phyloP scores from a whole-genome alignment of 208 protist genomes.

The Acanthamoeba sp. region DNA sequence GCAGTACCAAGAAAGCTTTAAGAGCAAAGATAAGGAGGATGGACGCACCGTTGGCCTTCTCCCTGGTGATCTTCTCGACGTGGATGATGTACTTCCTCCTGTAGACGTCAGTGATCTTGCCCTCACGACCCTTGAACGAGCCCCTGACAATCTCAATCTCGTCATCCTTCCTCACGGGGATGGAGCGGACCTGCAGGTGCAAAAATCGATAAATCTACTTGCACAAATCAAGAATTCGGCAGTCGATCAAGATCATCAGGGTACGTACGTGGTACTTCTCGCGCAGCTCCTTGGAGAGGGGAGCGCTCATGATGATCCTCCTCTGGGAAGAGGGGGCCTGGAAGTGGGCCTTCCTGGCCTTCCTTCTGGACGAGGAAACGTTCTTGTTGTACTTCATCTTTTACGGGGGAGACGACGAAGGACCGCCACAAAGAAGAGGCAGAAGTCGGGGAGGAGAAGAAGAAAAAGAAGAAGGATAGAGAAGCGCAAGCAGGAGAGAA shows the following conservation, averaged over 20 bases:
- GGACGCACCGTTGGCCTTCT: conserved; percentile 94
- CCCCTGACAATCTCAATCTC: conserved; percentile 97
- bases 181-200: conserved; percentile 91
- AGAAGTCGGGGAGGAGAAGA: background rate
- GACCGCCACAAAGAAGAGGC: background rate
- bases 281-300: conserved; percentile 99
- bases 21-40: background rate
- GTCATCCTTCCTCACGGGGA: conserved; percentile 99
- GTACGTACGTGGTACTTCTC: conserved; percentile 97
- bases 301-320: conserved; percentile 97
- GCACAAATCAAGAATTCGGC: conserved; percentile 8
- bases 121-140: conserved; percentile 96
- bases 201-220: conserved; percentile 11
- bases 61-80: conserved; percentile 97
- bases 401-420: background rate
- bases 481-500: background rate
- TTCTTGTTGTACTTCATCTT: conserved; percentile 72
- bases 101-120: conserved; percentile 98
- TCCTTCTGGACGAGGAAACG: conserved; percentile 95
- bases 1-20: too few species aligned
- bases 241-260: too few species aligned
- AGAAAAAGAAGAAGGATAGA: conserved; percentile 23
- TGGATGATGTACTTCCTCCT: conserved; percentile 99
- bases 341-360: conserved; percentile 99
- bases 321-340: conserved; percentile 95